phyloP scores from a whole-genome alignment of 2,329 filamentous ascomycete species.

The Cadophora sp. region DNA sequence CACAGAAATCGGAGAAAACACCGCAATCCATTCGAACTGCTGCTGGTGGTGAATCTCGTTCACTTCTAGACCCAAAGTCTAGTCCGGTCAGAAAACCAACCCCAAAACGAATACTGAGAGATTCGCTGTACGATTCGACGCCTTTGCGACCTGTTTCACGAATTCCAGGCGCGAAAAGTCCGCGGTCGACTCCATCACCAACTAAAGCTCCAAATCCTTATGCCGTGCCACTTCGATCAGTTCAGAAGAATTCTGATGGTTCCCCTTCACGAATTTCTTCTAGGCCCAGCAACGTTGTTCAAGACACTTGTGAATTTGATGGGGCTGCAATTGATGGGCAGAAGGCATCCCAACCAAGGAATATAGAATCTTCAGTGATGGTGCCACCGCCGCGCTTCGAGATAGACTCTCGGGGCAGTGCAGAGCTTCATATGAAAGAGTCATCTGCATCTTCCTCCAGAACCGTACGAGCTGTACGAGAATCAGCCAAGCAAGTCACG shows the following conservation, averaged over 20 bases:
- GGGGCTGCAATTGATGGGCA: background rate
- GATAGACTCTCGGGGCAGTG: background rate
- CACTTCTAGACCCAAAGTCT: constrained; percentile 14
- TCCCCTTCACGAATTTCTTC: constrained; percentile 13
- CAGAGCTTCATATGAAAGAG: background rate
- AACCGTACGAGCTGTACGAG: background rate
- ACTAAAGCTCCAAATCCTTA: constrained; percentile 11
- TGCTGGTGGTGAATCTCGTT: background rate
- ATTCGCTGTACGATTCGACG: constrained; percentile 17
- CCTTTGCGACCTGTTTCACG: constrained; percentile 8
- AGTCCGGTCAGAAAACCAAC: constrained; percentile 13
- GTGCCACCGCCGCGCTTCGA: constrained; percentile 2
- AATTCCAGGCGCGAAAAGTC: background rate
- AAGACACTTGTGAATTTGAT: constrained; percentile 1
- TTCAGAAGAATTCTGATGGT: constrained; percentile 17
- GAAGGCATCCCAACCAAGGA: background rate
- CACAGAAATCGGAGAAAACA: constrained; percentile 37
- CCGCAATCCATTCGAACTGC: constrained; percentile 25
- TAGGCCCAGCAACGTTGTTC: background rate
- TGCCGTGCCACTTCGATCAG: constrained; percentile 17
- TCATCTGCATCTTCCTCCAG: background rate
- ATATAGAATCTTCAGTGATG: background rate
- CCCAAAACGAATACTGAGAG: constrained; percentile 19
- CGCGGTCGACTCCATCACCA: constrained; percentile 18
- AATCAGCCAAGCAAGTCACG: background rate